These are phyloP conservation scores for Tolypocladium amazonense DNA, from an alignment of 2,329 filamentous ascomycete species.

Conservation along the genomic window DNA sequence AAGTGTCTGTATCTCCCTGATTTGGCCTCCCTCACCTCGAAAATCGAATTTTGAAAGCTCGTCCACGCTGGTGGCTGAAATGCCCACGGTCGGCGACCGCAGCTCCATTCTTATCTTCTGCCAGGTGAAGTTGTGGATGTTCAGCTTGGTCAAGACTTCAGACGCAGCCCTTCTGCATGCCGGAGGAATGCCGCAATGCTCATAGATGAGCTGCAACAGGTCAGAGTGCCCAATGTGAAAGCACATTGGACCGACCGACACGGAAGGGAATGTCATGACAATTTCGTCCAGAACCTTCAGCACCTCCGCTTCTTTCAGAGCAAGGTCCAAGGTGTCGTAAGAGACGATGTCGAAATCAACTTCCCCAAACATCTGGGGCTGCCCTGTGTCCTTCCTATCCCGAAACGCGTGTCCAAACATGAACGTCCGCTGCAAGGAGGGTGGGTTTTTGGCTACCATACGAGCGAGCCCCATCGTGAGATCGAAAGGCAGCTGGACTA, in stretches of 20 bases:
- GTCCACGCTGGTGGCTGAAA: conserved; percentile 82
- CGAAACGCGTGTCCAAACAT: conserved; percentile 84
- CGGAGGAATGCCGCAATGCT: conserved; percentile 70
- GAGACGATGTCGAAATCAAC: conserved; percentile 97
- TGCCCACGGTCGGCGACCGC: conserved; percentile 67
- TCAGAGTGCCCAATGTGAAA: conserved; percentile 87
- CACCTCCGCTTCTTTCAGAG: conserved; percentile 84
- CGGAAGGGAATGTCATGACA: conserved; percentile 65
- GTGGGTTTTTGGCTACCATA: conserved; percentile 61
- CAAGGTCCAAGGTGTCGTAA: conserved; percentile 66
- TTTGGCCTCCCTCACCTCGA: conserved; percentile 41
- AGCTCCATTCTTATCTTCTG: conserved; percentile 74
- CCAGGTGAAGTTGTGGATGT: conserved; percentile 72
- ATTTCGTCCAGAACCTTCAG: conserved; percentile 94
- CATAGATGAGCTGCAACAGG: conserved; percentile 78
- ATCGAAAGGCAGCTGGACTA: conserved; percentile 90
- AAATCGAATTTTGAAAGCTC: conserved; percentile 90
- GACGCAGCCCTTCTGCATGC: conserved; percentile 62
- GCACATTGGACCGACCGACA: conserved; percentile 65
- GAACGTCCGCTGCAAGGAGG: conserved; percentile 62
- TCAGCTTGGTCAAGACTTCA: conserved; percentile 76
- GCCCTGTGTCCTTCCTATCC: conserved; percentile 65
- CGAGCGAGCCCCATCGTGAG: conserved; percentile 82
- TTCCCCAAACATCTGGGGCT: conserved; percentile 74
- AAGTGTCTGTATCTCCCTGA: neutral